Base-by-base conservation (phyloP, 805 yeast species). In the Debaryomyces tyrocola region DNA sequence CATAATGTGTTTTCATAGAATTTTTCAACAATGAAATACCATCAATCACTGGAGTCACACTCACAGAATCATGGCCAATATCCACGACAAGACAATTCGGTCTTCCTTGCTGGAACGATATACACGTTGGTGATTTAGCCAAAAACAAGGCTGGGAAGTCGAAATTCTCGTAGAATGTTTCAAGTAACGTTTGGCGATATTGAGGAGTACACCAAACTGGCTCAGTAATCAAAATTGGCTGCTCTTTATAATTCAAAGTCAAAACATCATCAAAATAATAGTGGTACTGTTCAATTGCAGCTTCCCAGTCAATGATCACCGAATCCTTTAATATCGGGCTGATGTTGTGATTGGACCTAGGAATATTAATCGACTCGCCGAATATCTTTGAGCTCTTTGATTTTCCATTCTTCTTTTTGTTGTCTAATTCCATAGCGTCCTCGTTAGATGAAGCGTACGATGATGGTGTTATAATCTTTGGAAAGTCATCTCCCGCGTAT, bases 401-500 rank as follows among this genome's bases (percentile, higher is more conserved):
- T 6, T 46, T 36, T 29, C 43, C 20, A 40, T 21, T 44, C 36
- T 29, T 15, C 45, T 10, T 48, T 52, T 48, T 73, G 45, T 63
- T 65, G 40, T 31, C 44, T 47, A 39, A 45, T 50, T 28, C 48
- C 40, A 33, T 27, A 28, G 37, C 44, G 20, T 54, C 17, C 44
- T 49, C 46, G 55, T 56, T 27, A 51, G 24, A 7, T 83, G 86
- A 18, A n/a, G 64, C 70, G 58, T 81, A 89, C 49, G 65, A 77
- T 0, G 96, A 87, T 2, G 97, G 94, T 10, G 84, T 64, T 20
- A 87, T 80, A 4, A 83, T 70, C 52, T 84, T 80, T 10, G 99
- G 99, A 44, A 81, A 77, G 61, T 91, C 97, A 47, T 90, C 92
- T 9, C 98, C 98, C 3, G 97, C 91, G 65, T 81, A 90, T 1